phyloP scores from a whole-genome alignment of 192 early-diverging fungal genomes.

The Backusella luteola region DNA sequence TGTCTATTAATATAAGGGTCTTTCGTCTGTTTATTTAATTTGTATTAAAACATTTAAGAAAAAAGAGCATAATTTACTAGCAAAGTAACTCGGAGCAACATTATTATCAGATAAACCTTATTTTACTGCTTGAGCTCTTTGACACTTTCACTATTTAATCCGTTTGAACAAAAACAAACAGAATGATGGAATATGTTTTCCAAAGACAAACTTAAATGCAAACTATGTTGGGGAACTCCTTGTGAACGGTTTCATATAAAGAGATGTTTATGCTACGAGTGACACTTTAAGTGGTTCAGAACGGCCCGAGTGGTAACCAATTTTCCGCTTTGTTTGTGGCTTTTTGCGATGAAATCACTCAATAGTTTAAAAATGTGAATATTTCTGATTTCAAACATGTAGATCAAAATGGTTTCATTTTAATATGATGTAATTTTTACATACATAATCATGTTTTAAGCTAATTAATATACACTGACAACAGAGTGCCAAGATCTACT shows the following conservation, averaged over 20 bases:
- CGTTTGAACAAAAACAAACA: background rate
- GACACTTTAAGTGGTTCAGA: background rate
- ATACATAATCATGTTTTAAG: background rate
- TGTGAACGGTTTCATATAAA: background rate
- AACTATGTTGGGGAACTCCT: too few relatives aligned
- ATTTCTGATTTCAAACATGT: background rate
- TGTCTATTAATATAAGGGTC: background rate
- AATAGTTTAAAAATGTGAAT: background rate
- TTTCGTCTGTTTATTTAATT: background rate
- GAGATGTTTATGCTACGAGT: background rate
- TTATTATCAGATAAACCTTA: background rate
- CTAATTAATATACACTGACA: background rate
- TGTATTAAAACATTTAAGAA: background rate
- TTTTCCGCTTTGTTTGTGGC: background rate
- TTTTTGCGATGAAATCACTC: background rate
- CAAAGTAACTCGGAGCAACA: background rate
- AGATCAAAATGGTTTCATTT: background rate
- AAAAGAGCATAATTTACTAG: background rate
- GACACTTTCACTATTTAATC: background rate
- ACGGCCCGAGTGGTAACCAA: background rate
- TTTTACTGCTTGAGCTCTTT: background rate
- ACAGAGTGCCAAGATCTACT: background rate
- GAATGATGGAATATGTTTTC: too few relatives aligned
- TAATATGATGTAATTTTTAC: constrained; percentile 3
- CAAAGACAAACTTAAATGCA: too few relatives aligned